phyloP scores from a whole-genome alignment of 768 basidiomycete genomes.

The Xerocomus spinulosus region DNA sequence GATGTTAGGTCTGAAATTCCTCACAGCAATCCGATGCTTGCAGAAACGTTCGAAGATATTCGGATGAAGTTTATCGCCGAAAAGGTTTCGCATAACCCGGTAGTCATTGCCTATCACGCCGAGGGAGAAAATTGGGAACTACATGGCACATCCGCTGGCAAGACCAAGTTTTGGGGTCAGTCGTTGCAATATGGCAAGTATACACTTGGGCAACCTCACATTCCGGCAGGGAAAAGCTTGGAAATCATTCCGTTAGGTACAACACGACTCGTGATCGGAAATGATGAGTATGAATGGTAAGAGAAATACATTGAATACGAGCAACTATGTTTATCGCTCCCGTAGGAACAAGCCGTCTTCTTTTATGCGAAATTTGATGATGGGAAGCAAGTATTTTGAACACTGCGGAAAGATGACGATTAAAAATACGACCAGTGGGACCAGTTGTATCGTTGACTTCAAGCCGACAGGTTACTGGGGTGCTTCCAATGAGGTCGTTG shows the following conservation, averaged over 20 bases:
- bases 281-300: slow-evolving; percentile 71
- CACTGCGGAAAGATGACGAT: slow-evolving; percentile 78
- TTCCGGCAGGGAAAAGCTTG: slow-evolving; percentile 69
- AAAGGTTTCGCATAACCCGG: slow-evolving; percentile 82
- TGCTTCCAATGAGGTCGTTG: slow-evolving; percentile 66
- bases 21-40: slow-evolving; percentile 80
- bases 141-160: slow-evolving; percentile 71
- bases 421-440: slow-evolving; percentile 51
- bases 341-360: slow-evolving; percentile 81
- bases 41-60: slow-evolving; percentile 81
- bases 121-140: slow-evolving; percentile 76
- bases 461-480: slow-evolving; percentile 85
- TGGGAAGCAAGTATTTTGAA: slow-evolving; percentile 87
- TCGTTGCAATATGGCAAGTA: slow-evolving; percentile 13
- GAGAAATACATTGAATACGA: slow-evolving; percentile 11
- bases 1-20: slow-evolving; percentile 6
- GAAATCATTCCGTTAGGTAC: slow-evolving; percentile 81
- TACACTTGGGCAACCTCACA: slow-evolving; percentile 16
- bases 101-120: slow-evolving; percentile 82
- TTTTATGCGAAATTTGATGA: slow-evolving; percentile 85
- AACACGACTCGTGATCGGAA: slow-evolving; percentile 60
- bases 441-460: slow-evolving; percentile 73
- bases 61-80: slow-evolving; percentile 82
- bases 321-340: slow-evolving; percentile 1
- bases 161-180: slow-evolving; percentile 88